Base-by-base conservation (phyloP, 805 yeast species). In the Lipomyces anomalus region DNA sequence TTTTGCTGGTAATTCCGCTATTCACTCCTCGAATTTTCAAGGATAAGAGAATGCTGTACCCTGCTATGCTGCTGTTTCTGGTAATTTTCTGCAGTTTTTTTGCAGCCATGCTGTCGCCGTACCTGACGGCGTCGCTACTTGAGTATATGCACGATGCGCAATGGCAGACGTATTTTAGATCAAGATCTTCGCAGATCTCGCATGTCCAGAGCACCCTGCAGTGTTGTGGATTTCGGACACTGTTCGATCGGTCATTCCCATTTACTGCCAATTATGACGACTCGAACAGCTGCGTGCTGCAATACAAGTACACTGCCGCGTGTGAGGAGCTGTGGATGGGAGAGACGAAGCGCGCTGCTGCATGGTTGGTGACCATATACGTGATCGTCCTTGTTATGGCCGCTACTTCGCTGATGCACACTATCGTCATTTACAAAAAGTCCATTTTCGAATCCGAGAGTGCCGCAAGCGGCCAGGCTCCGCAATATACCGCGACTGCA, bases 171-270 rank as follows among this genome's bases (percentile, higher is more conserved):
- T 20, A 39, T 28, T 49, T 40, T 32, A 3, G 11, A 17, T 42
- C 28, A 2, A 29, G 22, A 23, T 21, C 44, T 13, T 17, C 29
- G 9, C 36, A 30, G 23, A 37, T 49, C 28, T 42, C 38, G 35
- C 42, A 37, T 24, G 43, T 49, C 42, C 44, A 49, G 43, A 7
- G 22, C 7, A 26, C 47, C 24, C 40, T 49, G 21, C 30, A 46
- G 28, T 49, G 53, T 38, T 49, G 53, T 43, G 53, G 53, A 6
- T 46, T 46, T 39, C 17, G 22, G 35, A 38, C 53, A 22, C 20
- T 40, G 4, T 43, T 43, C 40, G 53, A 49, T 35, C 47, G 46
- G 21, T 44, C 50, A 3, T 40, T 26, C 28, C 53, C 53, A 4
- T 46, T 49, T 35, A 41, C 47, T 11, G 17, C 47, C 7, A 5